phyloP scores from a whole-genome alignment of 352 stramenopile genomes.

The Blastocystis sp. region DNA sequence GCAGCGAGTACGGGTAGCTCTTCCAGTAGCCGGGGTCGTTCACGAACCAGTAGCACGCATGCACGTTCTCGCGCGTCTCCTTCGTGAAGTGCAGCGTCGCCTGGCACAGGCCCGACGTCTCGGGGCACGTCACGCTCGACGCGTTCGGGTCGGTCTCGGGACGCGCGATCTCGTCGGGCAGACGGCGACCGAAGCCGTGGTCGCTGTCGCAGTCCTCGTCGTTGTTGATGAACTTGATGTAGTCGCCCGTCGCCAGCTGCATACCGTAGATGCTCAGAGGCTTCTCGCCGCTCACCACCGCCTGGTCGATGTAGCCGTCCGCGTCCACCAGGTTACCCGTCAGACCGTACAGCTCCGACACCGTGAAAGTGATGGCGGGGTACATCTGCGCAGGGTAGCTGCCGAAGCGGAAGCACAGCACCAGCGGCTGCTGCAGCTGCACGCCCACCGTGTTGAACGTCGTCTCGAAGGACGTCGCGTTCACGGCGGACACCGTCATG shows the following conservation, averaged over 20 bases:
- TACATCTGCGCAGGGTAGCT: constrained; percentile 51
- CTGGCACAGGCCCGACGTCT: neutral
- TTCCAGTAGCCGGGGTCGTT: constrained; percentile 69
- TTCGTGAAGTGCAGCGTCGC: constrained; percentile 22
- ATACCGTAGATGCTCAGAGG: constrained; percentile 57
- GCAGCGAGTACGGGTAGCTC: constrained; percentile 48
- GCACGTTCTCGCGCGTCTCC: constrained; percentile 42
- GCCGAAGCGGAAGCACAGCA: constrained; percentile 67
- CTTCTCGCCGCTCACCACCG: constrained; percentile 53
- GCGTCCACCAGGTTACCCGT: constrained; percentile 55
- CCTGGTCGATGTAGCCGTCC: constrained; percentile 37
- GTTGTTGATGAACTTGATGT: constrained; percentile 69
- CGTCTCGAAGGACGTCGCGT: neutral
- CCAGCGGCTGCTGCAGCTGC: constrained; percentile 21
- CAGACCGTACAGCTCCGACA: constrained; percentile 60
- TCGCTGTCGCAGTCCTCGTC: constrained; percentile 67
- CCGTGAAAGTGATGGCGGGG: constrained; percentile 55
- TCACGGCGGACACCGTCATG: constrained; percentile 17
- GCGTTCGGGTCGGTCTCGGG: constrained; percentile 28
- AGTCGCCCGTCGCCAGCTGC: constrained; percentile 57
- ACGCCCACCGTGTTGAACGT: constrained; percentile 30
- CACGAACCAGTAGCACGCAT: constrained; percentile 67
- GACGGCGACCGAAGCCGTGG: constrained; percentile 40
- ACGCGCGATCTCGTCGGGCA: constrained; percentile 13
- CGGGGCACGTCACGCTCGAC: constrained; percentile 51